These are phyloP conservation scores for Dictyostelium capitatum DNA, from an alignment of 78 protist genomes.

Conservation along the genomic window DNA sequence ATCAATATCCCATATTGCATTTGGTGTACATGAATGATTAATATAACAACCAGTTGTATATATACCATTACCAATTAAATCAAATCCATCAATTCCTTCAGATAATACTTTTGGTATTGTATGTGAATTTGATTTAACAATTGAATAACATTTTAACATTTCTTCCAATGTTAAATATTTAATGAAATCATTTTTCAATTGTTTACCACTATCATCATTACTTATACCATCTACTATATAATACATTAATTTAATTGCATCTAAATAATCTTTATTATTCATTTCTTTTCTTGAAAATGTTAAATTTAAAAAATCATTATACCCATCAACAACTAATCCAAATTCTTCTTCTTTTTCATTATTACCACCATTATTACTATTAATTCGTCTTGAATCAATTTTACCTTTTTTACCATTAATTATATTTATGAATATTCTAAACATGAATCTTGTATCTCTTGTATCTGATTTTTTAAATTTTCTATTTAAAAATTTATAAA, in stretches of 20 bases:
- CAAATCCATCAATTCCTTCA: background rate
- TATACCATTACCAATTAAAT: background rate
- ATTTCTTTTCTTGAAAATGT: background rate
- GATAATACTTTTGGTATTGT: background rate
- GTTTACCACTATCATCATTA: no score
- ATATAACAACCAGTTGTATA: constrained; percentile 33
- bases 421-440: background rate
- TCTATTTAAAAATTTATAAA: background rate
- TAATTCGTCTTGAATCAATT: no score
- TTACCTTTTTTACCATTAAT: no score
- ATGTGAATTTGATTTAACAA: constrained; percentile 25
- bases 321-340: no score
- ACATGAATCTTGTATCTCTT: constrained; percentile 37
- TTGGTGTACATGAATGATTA: constrained; percentile 46
- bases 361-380: no score
- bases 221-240: background rate
- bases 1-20: constrained; percentile 41
- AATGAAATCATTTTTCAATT: background rate
- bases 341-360: no score
- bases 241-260: background rate
- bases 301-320: background rate
- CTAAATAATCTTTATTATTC: background rate
- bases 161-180: background rate
- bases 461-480: background rate
- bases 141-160: constrained; percentile 8